These are phyloP conservation scores for Acorus gramineus DNA, from an alignment of 106 monocot genomes.

Conservation along the genomic window DNA sequence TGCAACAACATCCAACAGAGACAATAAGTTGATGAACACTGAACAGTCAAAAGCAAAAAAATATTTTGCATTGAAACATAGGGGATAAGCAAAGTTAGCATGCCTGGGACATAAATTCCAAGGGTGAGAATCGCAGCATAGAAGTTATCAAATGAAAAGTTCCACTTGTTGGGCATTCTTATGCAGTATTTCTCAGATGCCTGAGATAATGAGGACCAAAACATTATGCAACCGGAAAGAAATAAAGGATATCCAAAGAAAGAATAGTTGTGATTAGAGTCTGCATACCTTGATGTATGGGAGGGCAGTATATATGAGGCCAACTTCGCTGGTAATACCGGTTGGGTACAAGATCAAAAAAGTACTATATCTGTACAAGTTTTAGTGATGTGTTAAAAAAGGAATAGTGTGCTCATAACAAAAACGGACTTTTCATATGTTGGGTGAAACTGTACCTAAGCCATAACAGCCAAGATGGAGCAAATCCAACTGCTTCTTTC, in stretches of 20 bases:
- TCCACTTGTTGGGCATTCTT: conserved; percentile 67
- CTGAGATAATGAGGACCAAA: conserved; percentile 12
- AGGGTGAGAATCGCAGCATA: conserved; percentile 36
- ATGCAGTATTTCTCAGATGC: conserved; percentile 61
- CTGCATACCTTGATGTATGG: conserved; percentile 66
- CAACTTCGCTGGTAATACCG: conserved; percentile 84
- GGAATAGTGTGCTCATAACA: no score
- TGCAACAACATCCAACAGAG: conserved; percentile 5
- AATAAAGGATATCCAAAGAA: neutral
- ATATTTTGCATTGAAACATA: neutral
- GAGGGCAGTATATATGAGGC: conserved; percentile 58
- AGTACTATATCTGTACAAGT: conserved; percentile 67
- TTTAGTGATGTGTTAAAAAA: no score
- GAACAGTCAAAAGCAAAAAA: no score
- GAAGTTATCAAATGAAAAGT: conserved; percentile 62
- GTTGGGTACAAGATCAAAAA: conserved; percentile 75
- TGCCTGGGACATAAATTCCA: conserved; percentile 47
- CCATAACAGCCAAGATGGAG: conserved; percentile 91
- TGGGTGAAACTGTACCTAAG: conserved; percentile 44
- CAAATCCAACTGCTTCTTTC: conserved; percentile 72
- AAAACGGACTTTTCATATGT: no score
- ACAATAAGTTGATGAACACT: no score
- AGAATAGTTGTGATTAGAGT: neutral
- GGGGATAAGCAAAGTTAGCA: neutral
- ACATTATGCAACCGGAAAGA: neutral